phyloP scores from a whole-genome alignment of 345 rosid species.

The Eucalyptus microcorys region DNA sequence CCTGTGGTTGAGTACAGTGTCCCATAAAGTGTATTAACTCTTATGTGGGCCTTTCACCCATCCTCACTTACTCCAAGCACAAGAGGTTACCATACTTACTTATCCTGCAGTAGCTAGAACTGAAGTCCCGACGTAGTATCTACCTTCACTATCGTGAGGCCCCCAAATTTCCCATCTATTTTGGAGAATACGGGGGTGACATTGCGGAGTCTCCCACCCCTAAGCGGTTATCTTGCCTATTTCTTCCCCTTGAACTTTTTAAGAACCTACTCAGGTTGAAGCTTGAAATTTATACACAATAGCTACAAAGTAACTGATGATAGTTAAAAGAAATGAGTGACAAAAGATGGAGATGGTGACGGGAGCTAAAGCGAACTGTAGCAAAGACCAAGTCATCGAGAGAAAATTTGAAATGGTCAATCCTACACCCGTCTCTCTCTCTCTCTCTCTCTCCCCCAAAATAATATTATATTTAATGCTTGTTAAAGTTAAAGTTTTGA shows the following conservation, averaged over 20 bases:
- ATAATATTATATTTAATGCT: neutral
- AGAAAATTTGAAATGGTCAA: no score
- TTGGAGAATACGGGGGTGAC: rapidly evolving
- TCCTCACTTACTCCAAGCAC: rapidly evolving
- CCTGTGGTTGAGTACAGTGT: no score
- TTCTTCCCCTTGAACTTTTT: no score
- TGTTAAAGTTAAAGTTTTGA: neutral
- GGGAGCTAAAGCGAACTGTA: no score
- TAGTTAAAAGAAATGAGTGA: no score
- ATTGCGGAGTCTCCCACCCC: no score
- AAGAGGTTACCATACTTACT: rapidly evolving
- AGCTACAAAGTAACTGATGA: no score
- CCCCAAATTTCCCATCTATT: no score
- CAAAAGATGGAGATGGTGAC: no score
- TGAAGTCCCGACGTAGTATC: rapidly evolving
- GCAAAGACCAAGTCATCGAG: no score
- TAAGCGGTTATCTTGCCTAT: rapidly evolving
- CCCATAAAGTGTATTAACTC: rapidly evolving
- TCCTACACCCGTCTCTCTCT: neutral
- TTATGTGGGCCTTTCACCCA: rapidly evolving
- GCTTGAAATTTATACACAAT: no score
- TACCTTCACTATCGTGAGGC: rapidly evolving
- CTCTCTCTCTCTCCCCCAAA: neutral
- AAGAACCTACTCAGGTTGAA: rapidly evolving
- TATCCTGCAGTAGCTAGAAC: rapidly evolving